Evolutionary conservation across 331 rosid genomes (phyloP).

Genomic region (Dryas integrifolia): DNA sequence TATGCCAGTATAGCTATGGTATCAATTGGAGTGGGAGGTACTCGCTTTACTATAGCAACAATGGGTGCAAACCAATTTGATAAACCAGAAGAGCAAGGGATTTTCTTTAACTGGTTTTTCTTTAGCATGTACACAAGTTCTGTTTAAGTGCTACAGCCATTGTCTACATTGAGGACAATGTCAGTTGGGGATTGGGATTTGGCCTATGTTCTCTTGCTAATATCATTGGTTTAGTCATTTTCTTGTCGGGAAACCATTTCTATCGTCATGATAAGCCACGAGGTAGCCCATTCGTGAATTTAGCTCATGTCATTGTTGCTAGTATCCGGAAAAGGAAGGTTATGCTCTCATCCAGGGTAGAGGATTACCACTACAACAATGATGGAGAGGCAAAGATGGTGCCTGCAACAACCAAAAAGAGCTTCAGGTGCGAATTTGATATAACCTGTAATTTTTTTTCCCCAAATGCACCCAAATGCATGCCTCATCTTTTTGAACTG

Average conservation of each 20-base stretch:
- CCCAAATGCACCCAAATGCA: no score
- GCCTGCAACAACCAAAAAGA: conserved; percentile 22
- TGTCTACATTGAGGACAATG: conserved; percentile 45
- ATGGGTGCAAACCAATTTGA: conserved; percentile 60
- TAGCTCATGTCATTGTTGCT: conserved; percentile 55
- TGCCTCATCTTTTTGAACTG: no score
- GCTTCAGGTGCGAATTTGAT: conserved; percentile 21
- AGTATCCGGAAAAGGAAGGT: conserved; percentile 42
- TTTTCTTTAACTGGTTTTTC: conserved; percentile 62
- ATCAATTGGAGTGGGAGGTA: conserved; percentile 49
- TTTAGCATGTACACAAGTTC: conserved; percentile 27
- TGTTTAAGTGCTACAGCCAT: conserved; percentile 25
- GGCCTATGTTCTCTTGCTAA: conserved; percentile 30
- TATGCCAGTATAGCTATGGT: conserved; percentile 29
- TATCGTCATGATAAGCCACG: conserved; percentile 36
- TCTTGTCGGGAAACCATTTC: conserved; percentile 42
- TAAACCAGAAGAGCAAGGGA: conserved; percentile 28
- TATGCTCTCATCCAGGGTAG: conserved; percentile 18
- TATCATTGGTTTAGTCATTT: conserved; percentile 28
- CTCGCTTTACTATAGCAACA: conserved; percentile 52
- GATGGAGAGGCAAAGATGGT: conserved; percentile 16
- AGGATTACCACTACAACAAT: conserved; percentile 36
- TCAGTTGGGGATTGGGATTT: conserved; percentile 51
- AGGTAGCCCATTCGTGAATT: conserved; percentile 44
- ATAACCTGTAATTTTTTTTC: no score